Conservation (phyloP, 116 monocot species). For the Posidonia oceanica region DNA sequence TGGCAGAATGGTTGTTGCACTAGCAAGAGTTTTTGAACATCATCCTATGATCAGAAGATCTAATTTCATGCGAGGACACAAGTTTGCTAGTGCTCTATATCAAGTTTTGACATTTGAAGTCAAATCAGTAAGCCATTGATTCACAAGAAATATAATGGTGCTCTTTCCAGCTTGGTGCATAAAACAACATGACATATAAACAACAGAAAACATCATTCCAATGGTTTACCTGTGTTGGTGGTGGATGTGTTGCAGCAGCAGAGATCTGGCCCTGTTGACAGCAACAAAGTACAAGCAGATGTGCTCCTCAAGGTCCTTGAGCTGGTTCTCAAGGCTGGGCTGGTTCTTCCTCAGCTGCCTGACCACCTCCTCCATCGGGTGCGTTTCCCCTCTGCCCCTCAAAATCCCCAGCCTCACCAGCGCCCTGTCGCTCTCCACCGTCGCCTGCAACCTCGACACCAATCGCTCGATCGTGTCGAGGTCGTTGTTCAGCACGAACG, state of each 20-base stretch:
- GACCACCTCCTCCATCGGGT: conserved; percentile 40
- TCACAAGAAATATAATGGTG: no score
- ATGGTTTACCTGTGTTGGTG: neutral
- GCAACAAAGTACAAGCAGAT: conserved; percentile 62
- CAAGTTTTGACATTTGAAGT: no score
- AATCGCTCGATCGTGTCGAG: conserved; percentile 57
- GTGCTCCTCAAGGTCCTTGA: conserved; percentile 66
- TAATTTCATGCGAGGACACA: no score
- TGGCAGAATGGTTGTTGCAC: no score
- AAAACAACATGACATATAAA: no score
- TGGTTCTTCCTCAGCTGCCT: conserved; percentile 41
- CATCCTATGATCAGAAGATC: no score
- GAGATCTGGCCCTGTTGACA: conserved; percentile 42
- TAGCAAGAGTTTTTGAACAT: no score
- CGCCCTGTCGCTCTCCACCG: conserved; percentile 62
- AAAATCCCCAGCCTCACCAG: conserved; percentile 36
- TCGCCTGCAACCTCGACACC: conserved; percentile 44
- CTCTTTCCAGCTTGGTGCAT: no score
- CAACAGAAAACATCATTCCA: no score
- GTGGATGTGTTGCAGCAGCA: conserved; percentile 43
- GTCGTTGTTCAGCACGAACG: conserved; percentile 54
- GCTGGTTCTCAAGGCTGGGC: conserved; percentile 27
- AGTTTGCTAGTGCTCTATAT: no score
- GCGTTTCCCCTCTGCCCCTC: conserved; percentile 29
- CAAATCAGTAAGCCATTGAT: no score